Base-by-base conservation (phyloP, 495 filamentous ascomycete species). In the Astrothelium macrocarpum region DNA sequence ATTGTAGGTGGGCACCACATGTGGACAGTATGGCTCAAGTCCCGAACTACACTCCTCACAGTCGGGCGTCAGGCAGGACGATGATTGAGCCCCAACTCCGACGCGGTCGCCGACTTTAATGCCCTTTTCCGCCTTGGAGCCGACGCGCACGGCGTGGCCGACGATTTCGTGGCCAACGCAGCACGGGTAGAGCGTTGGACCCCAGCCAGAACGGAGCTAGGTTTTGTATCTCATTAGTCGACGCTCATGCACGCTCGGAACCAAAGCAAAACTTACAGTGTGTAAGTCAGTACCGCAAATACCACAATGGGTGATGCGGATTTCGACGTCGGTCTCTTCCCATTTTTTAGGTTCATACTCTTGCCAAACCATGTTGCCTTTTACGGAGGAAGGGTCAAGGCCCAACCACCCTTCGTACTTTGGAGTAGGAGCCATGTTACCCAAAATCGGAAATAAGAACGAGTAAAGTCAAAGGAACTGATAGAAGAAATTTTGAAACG, bases 371-470 rank as follows among this genome's bases (percentile, higher is more conserved):
- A 95, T 85, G 16, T 91, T 88, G 58, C 84, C 87, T 26, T 88
- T 77, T 46, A 80, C 81, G 32, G 84, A 74, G 12, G 81, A 73
- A 16, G 75, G 69, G 69, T 85, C 79, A 62, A 85, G 77, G 69
- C 86, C 90, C 62, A 95, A 75, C 92, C 91, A 96, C 70, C 91
- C 91, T 67, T 86, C 75, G 76, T 93, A 96, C 63, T 84, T 79
- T 28, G 49, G 49, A 28, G 25, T 25, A 56, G 49, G 10, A 28
- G 20, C 23, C 49, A 56, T 56, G 25, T 39, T 14, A n/a, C n/a
- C n/a, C n/a, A n/a, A n/a, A n/a, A n/a, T n/a, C n/a, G n/a, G n/a
- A n/a, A n/a, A n/a, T n/a, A n/a, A n/a, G n/a, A n/a, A n/a, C n/a
- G n/a, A n/a, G n/a, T n/a, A n/a, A n/a, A n/a, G n/a, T n/a, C n/a